Conservation (phyloP, 1,139 yeast genomes). For the Nakaseomyces uthaithaninus region DNA sequence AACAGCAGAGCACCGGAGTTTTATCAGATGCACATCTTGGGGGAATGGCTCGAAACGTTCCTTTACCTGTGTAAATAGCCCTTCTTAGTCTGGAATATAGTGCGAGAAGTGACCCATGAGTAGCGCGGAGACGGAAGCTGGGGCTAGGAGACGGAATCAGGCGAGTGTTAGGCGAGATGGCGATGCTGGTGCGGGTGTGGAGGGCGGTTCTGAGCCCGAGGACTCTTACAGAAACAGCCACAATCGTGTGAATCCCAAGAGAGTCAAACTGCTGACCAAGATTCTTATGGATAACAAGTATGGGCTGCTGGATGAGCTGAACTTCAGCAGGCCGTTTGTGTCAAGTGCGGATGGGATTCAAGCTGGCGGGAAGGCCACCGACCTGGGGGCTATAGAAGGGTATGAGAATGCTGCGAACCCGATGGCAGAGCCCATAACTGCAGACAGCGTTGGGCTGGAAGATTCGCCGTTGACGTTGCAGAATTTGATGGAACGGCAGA, state of each 20-base stretch:
- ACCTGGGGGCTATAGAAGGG: conserved; percentile 6
- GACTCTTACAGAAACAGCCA: no score
- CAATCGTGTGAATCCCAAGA: conserved; percentile 15
- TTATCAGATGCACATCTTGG: no score
- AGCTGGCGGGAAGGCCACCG: not conserved
- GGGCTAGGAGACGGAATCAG: not conserved
- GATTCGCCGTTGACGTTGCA: not conserved
- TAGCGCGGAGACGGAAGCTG: not conserved
- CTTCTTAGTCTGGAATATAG: not conserved
- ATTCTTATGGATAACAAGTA: conserved; percentile 25
- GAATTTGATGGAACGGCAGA: conserved; percentile 2
- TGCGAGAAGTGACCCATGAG: no score
- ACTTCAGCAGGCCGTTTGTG: conserved; percentile 14
- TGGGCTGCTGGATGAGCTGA: conserved; percentile 29
- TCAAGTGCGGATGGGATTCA: conserved; percentile 8
- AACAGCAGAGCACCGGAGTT: no score
- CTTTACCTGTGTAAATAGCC: not conserved
- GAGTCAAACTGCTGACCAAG: conserved; percentile 22
- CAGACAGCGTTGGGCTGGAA: conserved; percentile 1
- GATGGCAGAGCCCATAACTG: conserved; percentile 1
- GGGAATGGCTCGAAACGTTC: no score
- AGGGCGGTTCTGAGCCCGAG: no score
- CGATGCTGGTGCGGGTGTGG: not conserved
- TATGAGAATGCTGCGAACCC: conserved; percentile 1
- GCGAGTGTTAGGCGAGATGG: not conserved